phyloP scores from a whole-genome alignment of 73 alveolate species.

The Tetrahymena thermophila region DNA sequence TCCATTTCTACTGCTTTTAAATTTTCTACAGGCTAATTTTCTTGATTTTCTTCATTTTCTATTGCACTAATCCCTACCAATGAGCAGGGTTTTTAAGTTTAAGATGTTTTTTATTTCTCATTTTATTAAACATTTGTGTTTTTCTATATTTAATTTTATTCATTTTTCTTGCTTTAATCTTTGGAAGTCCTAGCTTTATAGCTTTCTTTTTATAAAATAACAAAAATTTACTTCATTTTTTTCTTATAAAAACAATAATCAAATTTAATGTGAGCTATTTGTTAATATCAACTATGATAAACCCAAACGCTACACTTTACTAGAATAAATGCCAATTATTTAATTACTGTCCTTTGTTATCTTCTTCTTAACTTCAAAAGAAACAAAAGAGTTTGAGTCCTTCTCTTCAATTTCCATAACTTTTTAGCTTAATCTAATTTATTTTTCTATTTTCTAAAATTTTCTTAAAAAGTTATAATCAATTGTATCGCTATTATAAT shows the following conservation, averaged over 20 bases:
- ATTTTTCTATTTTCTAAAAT: background rate
- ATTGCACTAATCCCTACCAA: background rate
- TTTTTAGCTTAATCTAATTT: background rate
- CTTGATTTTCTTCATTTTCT: background rate
- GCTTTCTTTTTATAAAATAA: background rate
- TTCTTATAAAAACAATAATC: too few species aligned
- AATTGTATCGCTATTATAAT: background rate
- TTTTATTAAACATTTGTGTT: too few species aligned
- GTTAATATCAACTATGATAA: too few species aligned
- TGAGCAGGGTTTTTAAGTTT: background rate
- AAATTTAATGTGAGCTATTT: background rate
- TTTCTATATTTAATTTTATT: too few species aligned
- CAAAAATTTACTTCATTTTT: background rate
- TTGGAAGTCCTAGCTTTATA: background rate
- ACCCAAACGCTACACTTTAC: too few species aligned
- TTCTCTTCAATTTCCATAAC: background rate
- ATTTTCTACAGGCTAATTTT: background rate
- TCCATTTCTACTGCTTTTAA: background rate
- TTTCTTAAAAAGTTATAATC: background rate
- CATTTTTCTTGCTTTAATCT: background rate
- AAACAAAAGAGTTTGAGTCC: background rate
- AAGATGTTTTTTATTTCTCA: background rate
- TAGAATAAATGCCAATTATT: background rate
- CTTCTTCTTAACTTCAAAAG: background rate
- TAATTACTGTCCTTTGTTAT: background rate